Evolutionary conservation across 805 yeast species (phyloP).

Genomic region (Nakazawaea holstii): DNA sequence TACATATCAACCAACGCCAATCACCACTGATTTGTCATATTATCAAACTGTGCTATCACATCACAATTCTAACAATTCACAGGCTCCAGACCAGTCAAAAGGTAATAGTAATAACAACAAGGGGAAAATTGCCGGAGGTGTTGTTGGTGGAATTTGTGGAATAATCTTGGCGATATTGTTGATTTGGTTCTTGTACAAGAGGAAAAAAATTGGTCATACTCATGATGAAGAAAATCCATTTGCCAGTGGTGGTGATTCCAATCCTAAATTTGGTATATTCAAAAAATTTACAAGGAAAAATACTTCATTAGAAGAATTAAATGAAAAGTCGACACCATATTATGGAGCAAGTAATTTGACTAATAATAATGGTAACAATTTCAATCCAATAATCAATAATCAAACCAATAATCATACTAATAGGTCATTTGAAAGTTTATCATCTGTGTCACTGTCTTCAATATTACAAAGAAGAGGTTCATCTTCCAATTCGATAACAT

Average conservation of each 20-base stretch:
- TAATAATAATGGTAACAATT: neutral
- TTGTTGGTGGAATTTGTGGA: conserved; percentile 20
- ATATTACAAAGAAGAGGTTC: neutral
- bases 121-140: conserved; percentile 41
- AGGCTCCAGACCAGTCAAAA: conserved; percentile 17
- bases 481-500: neutral
- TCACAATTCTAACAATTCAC: conserved; percentile 16
- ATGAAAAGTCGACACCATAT: neutral
- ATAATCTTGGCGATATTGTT: conserved; percentile 20
- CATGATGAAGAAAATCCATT: conserved; percentile 30
- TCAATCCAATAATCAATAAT: neutral
- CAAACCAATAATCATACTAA: neutral
- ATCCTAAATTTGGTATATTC: neutral
- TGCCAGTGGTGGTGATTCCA: neutral
- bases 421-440: too few relatives aligned
- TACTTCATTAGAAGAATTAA: conserved; percentile 5
- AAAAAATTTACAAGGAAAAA: neutral
- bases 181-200: conserved; percentile 28
- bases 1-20: conserved; percentile 7
- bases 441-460: neutral
- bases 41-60: conserved; percentile 6
- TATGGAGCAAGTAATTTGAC: neutral
- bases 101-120: conserved; percentile 23
- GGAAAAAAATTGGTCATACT: conserved; percentile 23
- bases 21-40: conserved; percentile 8